Evolutionary conservation across 805 yeast species (phyloP).

Genomic region (Yamadazyma kitorensis): DNA sequence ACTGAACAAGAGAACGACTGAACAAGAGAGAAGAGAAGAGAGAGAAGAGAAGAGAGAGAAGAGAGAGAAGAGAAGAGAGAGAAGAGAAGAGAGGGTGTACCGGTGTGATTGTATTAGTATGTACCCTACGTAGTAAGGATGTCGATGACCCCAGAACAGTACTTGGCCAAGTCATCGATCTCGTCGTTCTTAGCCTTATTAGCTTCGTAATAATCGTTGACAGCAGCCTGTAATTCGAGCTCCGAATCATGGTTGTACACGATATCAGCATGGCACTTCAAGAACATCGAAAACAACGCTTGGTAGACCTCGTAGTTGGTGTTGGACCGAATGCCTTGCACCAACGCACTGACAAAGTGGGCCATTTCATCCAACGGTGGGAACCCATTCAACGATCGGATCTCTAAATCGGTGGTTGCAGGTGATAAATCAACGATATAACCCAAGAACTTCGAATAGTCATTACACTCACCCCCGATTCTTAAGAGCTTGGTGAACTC

Average conservation of each 20-base stretch:
- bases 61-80: too few relatives aligned
- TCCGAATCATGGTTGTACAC: conserved; percentile 40
- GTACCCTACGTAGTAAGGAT: conserved; percentile 57
- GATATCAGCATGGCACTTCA: conserved; percentile 81
- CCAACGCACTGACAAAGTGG: conserved; percentile 65
- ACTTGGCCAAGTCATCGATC: conserved; percentile 69
- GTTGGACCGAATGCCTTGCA: conserved; percentile 54
- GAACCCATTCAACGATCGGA: conserved; percentile 67
- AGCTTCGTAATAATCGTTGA: conserved; percentile 47
- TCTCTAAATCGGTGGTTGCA: conserved; percentile 77
- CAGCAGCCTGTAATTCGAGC: conserved; percentile 40
- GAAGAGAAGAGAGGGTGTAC: too few relatives aligned
- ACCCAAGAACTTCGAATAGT: conserved; percentile 51
- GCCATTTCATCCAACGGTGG: conserved; percentile 68
- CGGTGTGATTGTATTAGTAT: too few relatives aligned
- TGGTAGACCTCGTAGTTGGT: conserved; percentile 73
- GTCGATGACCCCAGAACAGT: conserved; percentile 75
- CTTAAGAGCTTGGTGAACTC: conserved; percentile 66
- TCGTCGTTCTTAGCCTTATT: conserved; percentile 42
- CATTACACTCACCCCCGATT: conserved; percentile 39
- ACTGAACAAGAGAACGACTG: too few relatives aligned
- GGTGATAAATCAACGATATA: conserved; percentile 66
- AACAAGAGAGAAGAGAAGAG: too few relatives aligned
- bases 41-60: too few relatives aligned
- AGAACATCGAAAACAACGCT: conserved; percentile 73